These are phyloP conservation scores for Microstegium vimineum DNA, from an alignment of 176 grass and related monocot genomes.

Conservation along the genomic window DNA sequence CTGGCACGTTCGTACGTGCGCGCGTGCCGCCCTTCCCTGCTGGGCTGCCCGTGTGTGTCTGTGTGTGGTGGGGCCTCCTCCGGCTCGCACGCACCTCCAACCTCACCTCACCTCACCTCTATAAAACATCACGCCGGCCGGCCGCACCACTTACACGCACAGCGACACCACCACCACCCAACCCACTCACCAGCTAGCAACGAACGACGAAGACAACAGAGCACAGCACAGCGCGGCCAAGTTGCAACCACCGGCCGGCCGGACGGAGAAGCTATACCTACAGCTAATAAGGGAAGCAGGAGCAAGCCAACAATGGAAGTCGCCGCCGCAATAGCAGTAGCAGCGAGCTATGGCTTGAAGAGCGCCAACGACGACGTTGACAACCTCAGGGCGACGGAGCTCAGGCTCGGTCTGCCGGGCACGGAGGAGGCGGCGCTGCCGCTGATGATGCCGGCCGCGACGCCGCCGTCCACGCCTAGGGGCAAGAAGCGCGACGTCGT, in stretches of 20 bases:
- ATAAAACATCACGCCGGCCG: neutral
- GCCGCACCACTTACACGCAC: neutral
- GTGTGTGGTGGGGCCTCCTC: neutral
- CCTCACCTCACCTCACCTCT: neutral
- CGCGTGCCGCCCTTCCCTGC: neutral
- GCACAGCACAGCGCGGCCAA: neutral
- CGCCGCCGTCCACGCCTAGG: conserved; percentile 20
- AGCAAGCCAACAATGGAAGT: conserved; percentile 38
- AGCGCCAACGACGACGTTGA: conserved; percentile 32
- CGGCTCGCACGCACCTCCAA: conserved; percentile 9
- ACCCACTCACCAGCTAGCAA: neutral
- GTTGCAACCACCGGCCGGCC: neutral
- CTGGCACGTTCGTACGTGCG: conserved; percentile 27
- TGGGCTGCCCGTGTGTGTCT: neutral
- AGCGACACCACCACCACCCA: neutral
- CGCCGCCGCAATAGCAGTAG: neutral
- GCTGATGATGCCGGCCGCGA: neutral
- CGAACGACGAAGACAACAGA: neutral
- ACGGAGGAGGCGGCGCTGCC: neutral
- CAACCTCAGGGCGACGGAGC: conserved; percentile 80
- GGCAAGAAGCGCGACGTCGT: conserved; percentile 48
- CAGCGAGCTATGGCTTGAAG: conserved; percentile 9
- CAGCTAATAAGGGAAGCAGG: no score
- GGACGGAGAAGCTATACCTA: neutral
- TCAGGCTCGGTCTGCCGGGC: conserved; percentile 88